Evolutionary conservation across 192 early-diverging fungal genomes (phyloP).

Genomic region (Umbelopsis sp.): DNA sequence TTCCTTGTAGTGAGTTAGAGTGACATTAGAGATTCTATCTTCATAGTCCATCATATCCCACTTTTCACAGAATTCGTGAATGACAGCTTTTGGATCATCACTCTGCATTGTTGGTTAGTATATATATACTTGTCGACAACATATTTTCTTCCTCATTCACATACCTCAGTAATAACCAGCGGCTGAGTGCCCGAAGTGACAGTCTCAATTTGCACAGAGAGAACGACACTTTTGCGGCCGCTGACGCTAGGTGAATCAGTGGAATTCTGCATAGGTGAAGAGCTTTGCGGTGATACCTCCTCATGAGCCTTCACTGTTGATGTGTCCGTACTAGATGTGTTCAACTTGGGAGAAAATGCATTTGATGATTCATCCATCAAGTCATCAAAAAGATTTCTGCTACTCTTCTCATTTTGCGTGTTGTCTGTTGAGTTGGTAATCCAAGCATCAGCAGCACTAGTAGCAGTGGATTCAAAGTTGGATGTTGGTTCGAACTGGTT

Average conservation of each 20-base stretch:
- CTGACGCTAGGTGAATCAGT: neutral
- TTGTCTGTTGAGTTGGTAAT: neutral
- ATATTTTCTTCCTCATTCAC: neutral
- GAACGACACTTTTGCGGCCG: neutral
- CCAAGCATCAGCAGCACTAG: neutral
- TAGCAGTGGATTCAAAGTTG: neutral
- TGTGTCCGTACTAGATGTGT: neutral
- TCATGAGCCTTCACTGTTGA: neutral
- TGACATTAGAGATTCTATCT: neutral
- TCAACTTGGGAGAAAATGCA: neutral
- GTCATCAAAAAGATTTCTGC: neutral
- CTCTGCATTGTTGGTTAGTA: neutral
- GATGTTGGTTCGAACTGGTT: too few species aligned
- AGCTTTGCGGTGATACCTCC: too few species aligned
- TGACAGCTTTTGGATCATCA: neutral
- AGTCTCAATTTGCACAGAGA: constrained; percentile 7
- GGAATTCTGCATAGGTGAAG: neutral
- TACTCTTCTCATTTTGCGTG: neutral
- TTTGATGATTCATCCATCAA: neutral
- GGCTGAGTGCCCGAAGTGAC: neutral
- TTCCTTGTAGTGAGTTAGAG: neutral
- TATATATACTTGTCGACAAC: neutral
- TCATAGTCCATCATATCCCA: neutral
- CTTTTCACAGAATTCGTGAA: neutral
- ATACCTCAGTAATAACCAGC: constrained; percentile 2